These are phyloP conservation scores for Antarctomyces pellizariae DNA, from an alignment of 495 filamentous ascomycete species.

Conservation along the genomic window DNA sequence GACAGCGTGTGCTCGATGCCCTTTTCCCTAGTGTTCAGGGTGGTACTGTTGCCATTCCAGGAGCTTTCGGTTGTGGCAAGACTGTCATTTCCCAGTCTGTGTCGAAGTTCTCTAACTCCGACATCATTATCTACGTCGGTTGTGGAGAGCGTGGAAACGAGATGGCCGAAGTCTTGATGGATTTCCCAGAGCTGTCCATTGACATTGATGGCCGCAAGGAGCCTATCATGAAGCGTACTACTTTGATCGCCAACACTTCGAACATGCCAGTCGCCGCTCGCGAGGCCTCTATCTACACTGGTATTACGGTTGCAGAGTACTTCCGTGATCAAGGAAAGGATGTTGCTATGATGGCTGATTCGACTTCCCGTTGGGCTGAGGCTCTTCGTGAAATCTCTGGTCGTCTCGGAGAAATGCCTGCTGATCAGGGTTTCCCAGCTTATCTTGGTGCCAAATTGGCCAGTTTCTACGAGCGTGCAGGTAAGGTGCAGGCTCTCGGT, in stretches of 20 bases:
- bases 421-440: constrained; percentile 97
- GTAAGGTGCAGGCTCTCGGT: constrained; percentile 62
- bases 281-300: constrained; percentile 98
- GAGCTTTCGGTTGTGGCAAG: constrained; percentile 97
- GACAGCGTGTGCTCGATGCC: constrained; percentile 87
- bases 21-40: constrained; percentile 96
- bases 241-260: constrained; percentile 94
- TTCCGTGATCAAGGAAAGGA: constrained; percentile 96
- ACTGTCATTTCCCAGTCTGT: constrained; percentile 96
- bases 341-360: constrained; percentile 99
- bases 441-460: constrained; percentile 93
- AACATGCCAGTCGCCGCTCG: constrained; percentile 99
- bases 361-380: constrained; percentile 95
- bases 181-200: constrained; percentile 93
- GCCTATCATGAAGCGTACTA: constrained; percentile 99
- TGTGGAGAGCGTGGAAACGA: constrained; percentile 97
- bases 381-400: constrained; percentile 96
- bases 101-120: constrained; percentile 98
- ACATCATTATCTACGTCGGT: constrained; percentile 96
- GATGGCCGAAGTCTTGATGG: constrained; percentile 99
- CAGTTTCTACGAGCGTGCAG: constrained; percentile 97
- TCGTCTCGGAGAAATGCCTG: constrained; percentile 98
- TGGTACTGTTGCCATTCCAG: constrained; percentile 92
- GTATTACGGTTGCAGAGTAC: constrained; percentile 94
- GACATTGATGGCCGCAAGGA: constrained; percentile 78